Conservation (phyloP, 1,139 yeast species). For the Pichia kudriavzevii region DNA sequence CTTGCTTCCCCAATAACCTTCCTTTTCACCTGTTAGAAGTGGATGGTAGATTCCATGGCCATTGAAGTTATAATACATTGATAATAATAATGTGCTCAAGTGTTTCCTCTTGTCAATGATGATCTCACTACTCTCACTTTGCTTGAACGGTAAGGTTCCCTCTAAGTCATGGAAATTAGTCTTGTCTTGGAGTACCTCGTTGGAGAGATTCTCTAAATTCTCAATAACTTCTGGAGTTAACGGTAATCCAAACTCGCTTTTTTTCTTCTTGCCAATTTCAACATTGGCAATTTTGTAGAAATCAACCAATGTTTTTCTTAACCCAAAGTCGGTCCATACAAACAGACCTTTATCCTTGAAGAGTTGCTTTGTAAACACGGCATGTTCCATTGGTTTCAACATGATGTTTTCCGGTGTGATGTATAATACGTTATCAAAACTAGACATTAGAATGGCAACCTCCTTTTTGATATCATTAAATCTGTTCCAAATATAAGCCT, state of each 20-base stretch:
- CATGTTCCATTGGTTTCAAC: slow-evolving; percentile 46
- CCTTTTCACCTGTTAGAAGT: slow-evolving; percentile 23
- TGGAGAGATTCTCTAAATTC: slow-evolving; percentile 5
- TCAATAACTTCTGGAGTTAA: slow-evolving; percentile 18
- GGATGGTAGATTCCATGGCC: slow-evolving; percentile 58
- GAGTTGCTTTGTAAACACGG: slow-evolving; percentile 34
- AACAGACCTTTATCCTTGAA: slow-evolving; percentile 34
- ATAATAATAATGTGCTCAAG: slow-evolving; percentile 42
- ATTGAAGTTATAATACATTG: slow-evolving; percentile 51
- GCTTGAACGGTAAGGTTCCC: slow-evolving; percentile 53
- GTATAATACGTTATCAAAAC: slow-evolving; percentile 52
- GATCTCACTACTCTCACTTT: slow-evolving; percentile 56
- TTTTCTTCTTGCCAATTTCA: slow-evolving; percentile 29
- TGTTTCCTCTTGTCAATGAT: slow-evolving; percentile 48
- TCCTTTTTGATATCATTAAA: slow-evolving; percentile 42
- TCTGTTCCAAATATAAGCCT: slow-evolving; percentile 23
- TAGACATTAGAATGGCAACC: slow-evolving; percentile 52
- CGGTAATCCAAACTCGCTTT: slow-evolving; percentile 26
- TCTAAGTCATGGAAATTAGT: slow-evolving; percentile 43
- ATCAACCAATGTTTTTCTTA: slow-evolving; percentile 50
- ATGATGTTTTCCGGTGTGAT: slow-evolving; percentile 66
- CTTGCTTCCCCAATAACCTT: slow-evolving; percentile 46
- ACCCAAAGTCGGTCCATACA: slow-evolving; percentile 69
- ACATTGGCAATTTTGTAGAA: slow-evolving; percentile 45
- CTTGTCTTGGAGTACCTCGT: slow-evolving; percentile 13